Percentiles rank a stretch among this genome's conserved stretches.
These are phyloP conservation scores for Boletus reticulatus DNA, from an alignment of 768 basidiomycete genomes.

Conservation along the genomic window DNA sequence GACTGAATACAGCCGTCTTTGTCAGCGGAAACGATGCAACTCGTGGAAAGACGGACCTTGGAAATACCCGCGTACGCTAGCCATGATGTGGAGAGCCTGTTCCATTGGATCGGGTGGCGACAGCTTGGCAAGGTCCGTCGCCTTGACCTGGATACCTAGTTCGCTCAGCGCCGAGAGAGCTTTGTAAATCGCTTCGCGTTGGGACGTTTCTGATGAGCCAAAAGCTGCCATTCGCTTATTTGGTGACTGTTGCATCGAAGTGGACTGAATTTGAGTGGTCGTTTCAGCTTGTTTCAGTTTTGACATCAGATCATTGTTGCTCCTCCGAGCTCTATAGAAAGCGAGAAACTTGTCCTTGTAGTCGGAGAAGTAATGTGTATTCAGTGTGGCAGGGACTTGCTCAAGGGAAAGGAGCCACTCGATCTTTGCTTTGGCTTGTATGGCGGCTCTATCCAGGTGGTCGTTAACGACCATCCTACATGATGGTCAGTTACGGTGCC, in stretches of 20 bases:
- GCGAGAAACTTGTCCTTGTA: slow-evolving; percentile 48
- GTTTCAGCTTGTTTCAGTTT: background rate
- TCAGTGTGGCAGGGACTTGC: slow-evolving; percentile 44
- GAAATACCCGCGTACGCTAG: slow-evolving; percentile 64
- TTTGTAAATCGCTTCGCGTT: slow-evolving; percentile 27
- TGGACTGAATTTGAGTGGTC: background rate
- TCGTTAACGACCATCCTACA: slow-evolving; percentile 45
- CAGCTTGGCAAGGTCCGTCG: slow-evolving; percentile 46
- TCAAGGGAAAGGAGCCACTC: slow-evolving; percentile 49
- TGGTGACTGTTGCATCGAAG: no score
- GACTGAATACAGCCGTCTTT: slow-evolving; percentile 29
- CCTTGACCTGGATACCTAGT: slow-evolving; percentile 29
- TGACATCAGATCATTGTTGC: background rate
- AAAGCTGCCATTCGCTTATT: no score
- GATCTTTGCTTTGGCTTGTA: slow-evolving; percentile 38
- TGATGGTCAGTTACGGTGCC: background rate
- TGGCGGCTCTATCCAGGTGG: slow-evolving; percentile 43
- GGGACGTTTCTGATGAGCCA: no score
- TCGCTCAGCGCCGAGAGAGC: slow-evolving; percentile 15
- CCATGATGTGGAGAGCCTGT: slow-evolving; percentile 61
- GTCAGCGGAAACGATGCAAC: background rate
- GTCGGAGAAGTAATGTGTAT: slow-evolving; percentile 45
- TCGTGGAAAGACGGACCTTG: slow-evolving; percentile 43
- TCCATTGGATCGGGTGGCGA: slow-evolving; percentile 50
- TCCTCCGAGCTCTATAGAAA: slow-evolving; percentile 40